Evolutionary conservation across 306 rosid species (phyloP), one percentile per base, ranked within the genome.

Genomic region (Ormosia semicastrata): DNA sequence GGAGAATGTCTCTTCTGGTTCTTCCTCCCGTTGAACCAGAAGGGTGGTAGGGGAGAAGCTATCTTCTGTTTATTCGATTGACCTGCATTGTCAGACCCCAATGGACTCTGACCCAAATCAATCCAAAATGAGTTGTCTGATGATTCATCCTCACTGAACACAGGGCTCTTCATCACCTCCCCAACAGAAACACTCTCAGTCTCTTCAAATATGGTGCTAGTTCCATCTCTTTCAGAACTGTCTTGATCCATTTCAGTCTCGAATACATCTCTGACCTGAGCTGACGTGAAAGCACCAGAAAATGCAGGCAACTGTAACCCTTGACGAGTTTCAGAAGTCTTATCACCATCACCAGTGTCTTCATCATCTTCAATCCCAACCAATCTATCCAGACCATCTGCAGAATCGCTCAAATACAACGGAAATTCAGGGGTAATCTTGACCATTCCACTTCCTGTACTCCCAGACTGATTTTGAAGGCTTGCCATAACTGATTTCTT

Each of bases 141-240:
- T 3, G 99, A 95, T 82, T 90, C 99, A 2, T 95, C 99, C 85
- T 95, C 99, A 56, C 98, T 95, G 89, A 95, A 95, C 6, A 93
- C 93, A 3, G 99, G 99, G 88, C 99, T 95, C 88, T 91, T 95
- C 94, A 95, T 95, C 84, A 95, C 87, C 75, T 95, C 99, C 71
- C 99, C 99, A 59, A 93, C 91, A 32, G 97, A 94, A 60, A 94
- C 15, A 83, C 94, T 93, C 84, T 93, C 99, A 0, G 93, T 83
- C 83, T 95, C 99, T 80, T 95, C 99, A 87, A 95, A 91, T 53
- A 95, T 91, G 37, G 99, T 95, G 95, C 99, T 95, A 9, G 98
- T 90, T 59, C 88, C 93, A 81, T 95, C 99, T 77, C 97, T 91
- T 62, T 93, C 98, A 15, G 98, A 94, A 47, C 95, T 90, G 78